These are phyloP conservation scores for Murraya koenigii DNA, from an alignment of 345 rosid genomes.

Conservation along the genomic window DNA sequence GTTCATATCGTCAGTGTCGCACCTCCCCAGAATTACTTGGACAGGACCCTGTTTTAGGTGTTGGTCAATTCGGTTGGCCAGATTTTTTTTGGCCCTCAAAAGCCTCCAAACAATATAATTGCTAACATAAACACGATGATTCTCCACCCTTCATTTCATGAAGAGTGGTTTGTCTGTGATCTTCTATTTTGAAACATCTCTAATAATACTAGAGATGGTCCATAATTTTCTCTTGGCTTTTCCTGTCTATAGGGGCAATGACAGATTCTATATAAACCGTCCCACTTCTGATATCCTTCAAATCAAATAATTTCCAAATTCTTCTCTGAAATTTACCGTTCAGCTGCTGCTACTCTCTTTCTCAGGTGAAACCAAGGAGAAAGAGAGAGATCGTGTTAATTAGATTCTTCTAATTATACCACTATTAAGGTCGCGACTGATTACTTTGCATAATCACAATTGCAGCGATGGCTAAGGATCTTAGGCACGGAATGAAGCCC, in stretches of 20 bases:
- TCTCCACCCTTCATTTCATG: neutral
- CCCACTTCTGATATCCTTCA: neutral
- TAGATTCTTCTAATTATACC: too few species aligned
- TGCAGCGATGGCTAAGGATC: conserved; percentile 20
- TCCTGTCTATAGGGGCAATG: neutral
- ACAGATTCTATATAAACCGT: neutral
- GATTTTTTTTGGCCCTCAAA: too few species aligned
- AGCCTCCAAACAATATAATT: too few species aligned
- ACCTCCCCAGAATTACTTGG: too few species aligned
- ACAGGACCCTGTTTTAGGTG: too few species aligned
- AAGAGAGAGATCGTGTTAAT: neutral
- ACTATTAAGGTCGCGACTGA: too few species aligned
- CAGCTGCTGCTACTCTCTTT: neutral
- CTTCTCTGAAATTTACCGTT: neutral
- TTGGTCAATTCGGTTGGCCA: too few species aligned
- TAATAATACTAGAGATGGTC: neutral
- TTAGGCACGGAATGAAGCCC: conserved; percentile 13
- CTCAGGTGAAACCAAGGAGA: conserved; percentile 1
- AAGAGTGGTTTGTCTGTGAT: neutral
- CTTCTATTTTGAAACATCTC: neutral
- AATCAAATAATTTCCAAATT: neutral
- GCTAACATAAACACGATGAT: neutral
- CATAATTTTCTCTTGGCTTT: neutral
- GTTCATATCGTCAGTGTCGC: too few species aligned
- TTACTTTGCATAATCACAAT: too few species aligned